Percentiles rank a stretch among this genome's conserved stretches.
phyloP scores from a whole-genome alignment of 1,139 yeast species.

The Saccharomyces pastorianus region DNA sequence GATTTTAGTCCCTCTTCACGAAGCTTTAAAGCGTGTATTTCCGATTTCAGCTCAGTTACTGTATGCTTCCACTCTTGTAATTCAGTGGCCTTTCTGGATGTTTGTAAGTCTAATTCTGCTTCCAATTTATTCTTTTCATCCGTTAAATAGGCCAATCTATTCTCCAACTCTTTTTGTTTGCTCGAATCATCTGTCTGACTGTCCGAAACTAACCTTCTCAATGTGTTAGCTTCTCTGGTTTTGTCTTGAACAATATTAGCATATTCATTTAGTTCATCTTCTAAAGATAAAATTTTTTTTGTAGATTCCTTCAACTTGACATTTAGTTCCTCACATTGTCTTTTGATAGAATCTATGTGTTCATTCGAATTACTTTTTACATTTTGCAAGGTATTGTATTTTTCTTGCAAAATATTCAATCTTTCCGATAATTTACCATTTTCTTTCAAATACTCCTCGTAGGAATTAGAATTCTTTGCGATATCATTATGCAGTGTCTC shows the following conservation, averaged over 20 bases:
- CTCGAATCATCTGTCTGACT: conserved; percentile 51
- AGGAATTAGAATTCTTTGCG: conserved; percentile 39
- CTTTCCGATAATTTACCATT: conserved; percentile 47
- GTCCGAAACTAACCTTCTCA: conserved; percentile 62
- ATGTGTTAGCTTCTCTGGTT: conserved; percentile 65
- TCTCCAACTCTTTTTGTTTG: conserved; percentile 41
- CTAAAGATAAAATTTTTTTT: conserved; percentile 54
- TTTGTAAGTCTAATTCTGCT: conserved; percentile 40
- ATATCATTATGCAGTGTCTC: conserved; percentile 36
- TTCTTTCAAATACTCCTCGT: conserved; percentile 42
- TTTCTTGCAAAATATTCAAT: conserved; percentile 43
- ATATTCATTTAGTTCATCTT: conserved; percentile 73
- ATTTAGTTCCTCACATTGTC: conserved; percentile 70
- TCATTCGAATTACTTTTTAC: conserved; percentile 43
- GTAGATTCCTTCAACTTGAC: conserved; percentile 62
- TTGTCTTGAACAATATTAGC: conserved; percentile 70
- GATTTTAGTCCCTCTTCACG: conserved; percentile 35
- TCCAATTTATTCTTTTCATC: conserved; percentile 60
- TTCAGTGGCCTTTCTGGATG: conserved; percentile 40
- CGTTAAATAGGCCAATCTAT: conserved; percentile 36
- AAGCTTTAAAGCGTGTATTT: conserved; percentile 22
- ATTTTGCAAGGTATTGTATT: conserved; percentile 42
- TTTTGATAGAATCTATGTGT: conserved; percentile 51
- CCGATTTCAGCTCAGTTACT: conserved; percentile 27
- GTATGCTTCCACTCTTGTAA: conserved; percentile 28